Conservation (phyloP, 495 filamentous ascomycete genomes). For the Penicillium cinerascens region DNA sequence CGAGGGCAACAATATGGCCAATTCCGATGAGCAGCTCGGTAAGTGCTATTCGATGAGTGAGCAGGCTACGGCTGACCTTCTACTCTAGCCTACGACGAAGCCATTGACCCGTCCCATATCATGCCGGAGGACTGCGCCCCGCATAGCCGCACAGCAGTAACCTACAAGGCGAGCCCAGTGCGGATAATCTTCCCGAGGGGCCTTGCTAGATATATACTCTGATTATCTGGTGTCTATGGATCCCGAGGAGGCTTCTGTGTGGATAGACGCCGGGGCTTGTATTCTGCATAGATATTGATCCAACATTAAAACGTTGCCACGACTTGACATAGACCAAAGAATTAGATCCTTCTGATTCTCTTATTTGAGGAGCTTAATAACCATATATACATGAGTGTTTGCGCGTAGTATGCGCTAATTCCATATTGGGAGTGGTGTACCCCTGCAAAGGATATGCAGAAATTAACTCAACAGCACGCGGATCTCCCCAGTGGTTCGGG, state of each 20-base stretch:
- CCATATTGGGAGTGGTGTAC: not conserved
- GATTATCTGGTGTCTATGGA: not conserved
- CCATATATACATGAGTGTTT: too few species aligned
- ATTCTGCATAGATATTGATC: too few species aligned
- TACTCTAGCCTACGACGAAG: constrained; percentile 7
- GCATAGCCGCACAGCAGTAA: constrained; percentile 4
- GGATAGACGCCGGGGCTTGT: too few species aligned
- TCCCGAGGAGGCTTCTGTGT: too few species aligned
- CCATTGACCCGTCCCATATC: constrained; percentile 6
- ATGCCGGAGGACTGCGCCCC: constrained; percentile 3
- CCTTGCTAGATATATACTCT: not conserved
- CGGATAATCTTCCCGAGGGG: constrained; percentile 4
- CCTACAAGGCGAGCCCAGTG: constrained; percentile 1
- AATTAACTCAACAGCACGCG: constrained; percentile 66
- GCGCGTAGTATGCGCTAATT: not conserved
- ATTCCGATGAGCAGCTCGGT: constrained; percentile 3
- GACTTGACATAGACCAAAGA: too few species aligned
- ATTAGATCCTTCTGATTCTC: too few species aligned
- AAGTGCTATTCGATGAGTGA: not conserved
- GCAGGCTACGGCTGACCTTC: not conserved
- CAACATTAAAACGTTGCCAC: too few species aligned
- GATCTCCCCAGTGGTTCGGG: constrained; percentile 81
- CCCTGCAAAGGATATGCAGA: not conserved
- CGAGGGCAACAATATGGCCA: not conserved
- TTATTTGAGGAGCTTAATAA: too few species aligned